Evolutionary conservation across 208 protist genomes (phyloP), one percentile per base, ranked within the genome.

Genomic region (Phytomonas francai): DNA sequence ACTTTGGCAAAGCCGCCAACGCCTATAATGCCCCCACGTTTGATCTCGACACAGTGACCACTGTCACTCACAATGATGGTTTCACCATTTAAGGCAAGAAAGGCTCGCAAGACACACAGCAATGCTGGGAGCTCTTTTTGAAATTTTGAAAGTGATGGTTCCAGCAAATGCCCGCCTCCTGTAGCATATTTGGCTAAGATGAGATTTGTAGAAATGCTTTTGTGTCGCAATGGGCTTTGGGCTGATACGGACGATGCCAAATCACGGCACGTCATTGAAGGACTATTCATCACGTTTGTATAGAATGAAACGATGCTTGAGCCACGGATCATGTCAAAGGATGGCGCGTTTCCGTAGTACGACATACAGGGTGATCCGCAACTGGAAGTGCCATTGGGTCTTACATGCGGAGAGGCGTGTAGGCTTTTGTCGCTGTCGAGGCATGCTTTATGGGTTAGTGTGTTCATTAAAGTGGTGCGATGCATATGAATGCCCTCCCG

Each of bases 1-100:
- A 97, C 89, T 64, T 90, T 89, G 8, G 87, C 88, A 76, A 94
- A 97, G 1, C 91, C 91, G 42, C 91, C 91, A 2, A 77, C 67
- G 11, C 89, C 91, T 68, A 97, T 89, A 33, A 95, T 45, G 28
- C 76, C 65, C 27, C 91, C 89, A 33, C 85, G 83, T 27, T 80
- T 83, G 49, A 87, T 89, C 27, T 93, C 82, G 30, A 95, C 61
- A 33, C 84, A 77, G 54, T 85, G 85, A 30, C 68, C 56, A n/a
- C 42, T 57, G 65, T 91, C 81, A 36, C 85, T 84, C 25, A 71
- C 76, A 78, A 89, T 89, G 64, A 92, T 89, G 7, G 84, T 84
- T 57, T 77, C 80, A 30, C 84, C 86, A 25, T 70, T 81, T 22
- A 91, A 39, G n/a, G 72, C 72, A 14, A 94, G 67, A 64, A 89